Base-by-base conservation (phyloP, 2,329 filamentous ascomycete species). In the Rhynchosporium agropyri region DNA sequence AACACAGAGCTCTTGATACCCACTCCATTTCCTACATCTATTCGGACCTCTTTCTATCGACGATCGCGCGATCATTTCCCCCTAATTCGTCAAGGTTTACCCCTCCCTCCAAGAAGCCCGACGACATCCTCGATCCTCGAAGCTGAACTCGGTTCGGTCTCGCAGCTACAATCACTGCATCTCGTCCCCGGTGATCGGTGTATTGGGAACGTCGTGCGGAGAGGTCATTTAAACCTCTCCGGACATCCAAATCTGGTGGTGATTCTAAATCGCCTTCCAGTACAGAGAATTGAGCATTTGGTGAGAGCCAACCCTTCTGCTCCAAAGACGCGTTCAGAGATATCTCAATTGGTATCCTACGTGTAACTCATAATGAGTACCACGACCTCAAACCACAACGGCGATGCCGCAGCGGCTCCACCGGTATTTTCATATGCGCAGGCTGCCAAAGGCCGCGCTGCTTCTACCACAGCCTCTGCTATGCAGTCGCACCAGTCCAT, bases 351-450 rank as follows among this genome's bases (percentile, higher is more conserved):
- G 45, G 51, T 43, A 46, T 60, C 43, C 43, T 48, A 63, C 54
- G 40, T 60, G 45, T 56, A 33, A 57, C 55, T 66, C 67, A 75
- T 66, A 65, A 82, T 82, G 81, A 76, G 76, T 67, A 73, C 78
- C 53, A 71, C 73, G 62, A 70, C 74, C 61, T 73, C 72, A 60
- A 76, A 73, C 69, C 67, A 74, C 26, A 63, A 68, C 43, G 70
- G 72, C 73, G 73, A 79, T 56, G 66, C 66, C 58, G 55, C 67
- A 54, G 63, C 71, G 55, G 67, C 68, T 58, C 74, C 84, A 67
- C 81, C 85, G 65, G 81, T 85, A 40, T 97, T 97, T 76, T 97
- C 94, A 64, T 98, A 98, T 78, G 94, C 94, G 72, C 92, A 97
- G 83, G 94, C 94, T 74, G 94, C 94, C 64, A 95, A 95, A 77